Evolutionary conservation across 108 stramenopile species (phyloP).

Genomic region (Pseudonitzschia multiseries): DNA sequence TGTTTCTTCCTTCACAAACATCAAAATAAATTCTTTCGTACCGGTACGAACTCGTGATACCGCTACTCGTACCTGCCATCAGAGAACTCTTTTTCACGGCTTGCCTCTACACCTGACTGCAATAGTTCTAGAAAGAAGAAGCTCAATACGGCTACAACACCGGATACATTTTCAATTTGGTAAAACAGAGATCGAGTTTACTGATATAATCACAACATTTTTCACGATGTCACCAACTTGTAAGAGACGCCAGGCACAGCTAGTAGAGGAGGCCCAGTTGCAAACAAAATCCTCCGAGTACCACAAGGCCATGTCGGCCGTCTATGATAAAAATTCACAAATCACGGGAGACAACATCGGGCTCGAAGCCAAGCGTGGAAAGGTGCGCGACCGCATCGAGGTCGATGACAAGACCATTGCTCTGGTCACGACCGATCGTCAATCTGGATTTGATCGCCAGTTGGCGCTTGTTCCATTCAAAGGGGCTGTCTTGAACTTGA

Average conservation of each 20-base stretch:
- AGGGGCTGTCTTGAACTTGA: slow-evolving; percentile 94
- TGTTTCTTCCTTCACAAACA: neutral
- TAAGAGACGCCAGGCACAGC: slow-evolving; percentile 37
- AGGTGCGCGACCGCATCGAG: slow-evolving; percentile 83
- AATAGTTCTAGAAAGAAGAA: no score
- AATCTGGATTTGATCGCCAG: slow-evolving; percentile 97
- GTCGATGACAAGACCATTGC: slow-evolving; percentile 59
- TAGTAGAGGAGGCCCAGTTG: slow-evolving; percentile 46
- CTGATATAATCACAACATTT: no score
- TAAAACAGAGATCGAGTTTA: no score
- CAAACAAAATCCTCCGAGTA: slow-evolving; percentile 45
- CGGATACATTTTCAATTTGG: no score
- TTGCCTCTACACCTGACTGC: no score
- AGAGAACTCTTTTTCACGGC: no score
- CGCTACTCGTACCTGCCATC: no score
- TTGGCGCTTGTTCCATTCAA: slow-evolving; percentile 96
- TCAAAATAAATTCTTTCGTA: neutral
- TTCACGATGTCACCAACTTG: slow-evolving; percentile 7
- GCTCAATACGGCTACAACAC: no score
- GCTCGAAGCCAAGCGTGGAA: slow-evolving; percentile 43
- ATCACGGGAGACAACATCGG: slow-evolving; percentile 48
- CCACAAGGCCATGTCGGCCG: slow-evolving; percentile 33
- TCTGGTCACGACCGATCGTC: slow-evolving; percentile 96
- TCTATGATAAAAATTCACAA: slow-evolving; percentile 43
- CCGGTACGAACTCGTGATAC: no score